Conservation (phyloP, 2,329 filamentous ascomycete species). For the Apiospora rasikravindrae region DNA sequence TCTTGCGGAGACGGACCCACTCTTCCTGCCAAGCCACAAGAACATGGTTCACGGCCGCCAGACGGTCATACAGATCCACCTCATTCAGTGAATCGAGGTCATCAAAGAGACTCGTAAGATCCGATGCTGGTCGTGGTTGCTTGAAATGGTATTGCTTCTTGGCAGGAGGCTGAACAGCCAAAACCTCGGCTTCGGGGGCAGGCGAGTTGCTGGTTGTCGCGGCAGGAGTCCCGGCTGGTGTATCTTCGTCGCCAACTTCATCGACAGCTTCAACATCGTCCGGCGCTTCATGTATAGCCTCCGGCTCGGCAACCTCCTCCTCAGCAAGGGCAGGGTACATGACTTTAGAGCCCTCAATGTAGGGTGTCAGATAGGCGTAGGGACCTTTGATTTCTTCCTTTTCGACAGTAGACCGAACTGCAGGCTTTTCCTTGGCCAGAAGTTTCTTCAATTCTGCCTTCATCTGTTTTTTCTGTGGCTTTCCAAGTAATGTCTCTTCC, state of each 20-base stretch:
- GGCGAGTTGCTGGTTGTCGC: conserved; percentile 43
- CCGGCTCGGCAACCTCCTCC: conserved; percentile 24
- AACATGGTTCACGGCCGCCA: conserved; percentile 51
- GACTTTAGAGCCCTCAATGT: conserved; percentile 32
- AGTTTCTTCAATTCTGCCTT: neutral
- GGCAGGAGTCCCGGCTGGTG: conserved; percentile 32
- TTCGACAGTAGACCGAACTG: neutral
- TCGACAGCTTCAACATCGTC: conserved; percentile 32
- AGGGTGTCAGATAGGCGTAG: conserved; percentile 37
- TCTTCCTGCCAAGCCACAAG: conserved; percentile 60
- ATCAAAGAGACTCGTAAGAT: conserved; percentile 54
- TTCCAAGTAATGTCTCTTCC: neutral
- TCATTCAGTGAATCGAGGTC: conserved; percentile 55
- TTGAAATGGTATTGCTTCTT: conserved; percentile 51
- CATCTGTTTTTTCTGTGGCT: neutral
- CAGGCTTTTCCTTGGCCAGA: neutral
- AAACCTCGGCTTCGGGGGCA: conserved; percentile 34
- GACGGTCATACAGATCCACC: conserved; percentile 49
- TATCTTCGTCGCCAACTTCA: conserved; percentile 32
- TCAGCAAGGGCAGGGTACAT: conserved; percentile 32
- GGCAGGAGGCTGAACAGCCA: conserved; percentile 22
- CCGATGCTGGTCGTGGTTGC: conserved; percentile 56
- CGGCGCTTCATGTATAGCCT: conserved; percentile 27
- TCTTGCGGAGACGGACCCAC: conserved; percentile 54
- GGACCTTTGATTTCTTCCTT: conserved; percentile 25